Conservation (phyloP, 2,329 filamentous ascomycete genomes). For the Exophiala bonariae region DNA sequence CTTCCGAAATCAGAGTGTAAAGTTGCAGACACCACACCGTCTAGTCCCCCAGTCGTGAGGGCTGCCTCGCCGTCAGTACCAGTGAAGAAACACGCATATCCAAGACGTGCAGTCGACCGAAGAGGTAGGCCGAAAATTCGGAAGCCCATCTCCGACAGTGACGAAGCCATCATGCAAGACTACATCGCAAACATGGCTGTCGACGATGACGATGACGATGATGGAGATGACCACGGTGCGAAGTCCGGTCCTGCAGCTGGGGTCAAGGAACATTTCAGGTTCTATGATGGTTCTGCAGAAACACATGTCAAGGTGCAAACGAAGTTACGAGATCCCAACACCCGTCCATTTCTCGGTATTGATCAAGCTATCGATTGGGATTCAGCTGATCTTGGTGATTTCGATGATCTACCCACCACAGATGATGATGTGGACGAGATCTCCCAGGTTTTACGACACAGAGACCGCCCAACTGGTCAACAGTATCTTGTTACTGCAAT, state of each 20-base stretch:
- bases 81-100: not conserved
- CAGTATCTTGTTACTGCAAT: slow-evolving; percentile 56
- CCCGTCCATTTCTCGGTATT: not conserved
- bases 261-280: slow-evolving; percentile 25
- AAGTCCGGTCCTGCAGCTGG: slow-evolving; percentile 31
- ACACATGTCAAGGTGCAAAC: slow-evolving; percentile 38
- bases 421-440: slow-evolving; percentile 45
- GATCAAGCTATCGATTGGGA: slow-evolving; percentile 40
- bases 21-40: not conserved
- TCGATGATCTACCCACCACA: slow-evolving; percentile 52
- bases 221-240: slow-evolving; percentile 13
- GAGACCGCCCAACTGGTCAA: slow-evolving; percentile 43
- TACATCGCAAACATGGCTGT: slow-evolving; percentile 57
- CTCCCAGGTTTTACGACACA: slow-evolving; percentile 45
- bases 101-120: not conserved
- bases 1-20: not conserved
- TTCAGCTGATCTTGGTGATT: slow-evolving; percentile 45
- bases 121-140: not conserved
- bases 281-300: slow-evolving; percentile 39
- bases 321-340: slow-evolving; percentile 14
- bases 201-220: slow-evolving; percentile 29
- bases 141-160: slow-evolving; percentile 35
- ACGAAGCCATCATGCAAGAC: slow-evolving; percentile 64
- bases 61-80: no score
- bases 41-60: not conserved